phyloP scores from a whole-genome alignment of 495 filamentous ascomycete genomes.

The Penicillium subrubescens region DNA sequence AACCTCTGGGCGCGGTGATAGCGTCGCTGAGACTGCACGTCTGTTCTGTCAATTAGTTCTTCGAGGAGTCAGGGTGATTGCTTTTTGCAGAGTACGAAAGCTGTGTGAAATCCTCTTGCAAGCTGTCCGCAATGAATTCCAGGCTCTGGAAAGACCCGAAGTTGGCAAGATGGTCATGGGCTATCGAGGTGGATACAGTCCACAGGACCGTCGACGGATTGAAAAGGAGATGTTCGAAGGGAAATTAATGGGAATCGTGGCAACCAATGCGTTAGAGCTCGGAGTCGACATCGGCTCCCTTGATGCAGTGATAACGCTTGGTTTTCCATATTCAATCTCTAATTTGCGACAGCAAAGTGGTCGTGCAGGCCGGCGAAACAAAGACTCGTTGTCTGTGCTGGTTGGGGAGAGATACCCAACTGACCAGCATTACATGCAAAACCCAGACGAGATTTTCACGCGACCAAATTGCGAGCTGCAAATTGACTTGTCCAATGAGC shows the following conservation, averaged over 20 bases:
- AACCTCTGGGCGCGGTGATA: slow-evolving; percentile 80
- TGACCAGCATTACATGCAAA: slow-evolving; percentile 96
- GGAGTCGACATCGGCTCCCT: slow-evolving; percentile 95
- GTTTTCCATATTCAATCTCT: slow-evolving; percentile 93
- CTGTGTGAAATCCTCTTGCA: slow-evolving; percentile 84
- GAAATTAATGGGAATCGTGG: slow-evolving; percentile 88
- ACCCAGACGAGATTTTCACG: slow-evolving; percentile 95
- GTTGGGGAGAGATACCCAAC: slow-evolving; percentile 91
- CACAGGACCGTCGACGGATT: slow-evolving; percentile 87
- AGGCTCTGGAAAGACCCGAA: slow-evolving; percentile 69
- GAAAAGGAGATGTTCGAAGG: slow-evolving; percentile 98
- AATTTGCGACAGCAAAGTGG: slow-evolving; percentile 95
- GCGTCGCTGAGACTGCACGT: slow-evolving; percentile 78
- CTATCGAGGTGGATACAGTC: slow-evolving; percentile 93
- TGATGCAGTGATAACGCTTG: slow-evolving; percentile 90
- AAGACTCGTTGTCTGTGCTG: slow-evolving; percentile 88
- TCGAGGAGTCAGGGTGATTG: slow-evolving; percentile 88
- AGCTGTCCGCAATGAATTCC: slow-evolving; percentile 77
- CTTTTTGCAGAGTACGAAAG: slow-evolving; percentile 85
- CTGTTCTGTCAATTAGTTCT: slow-evolving; percentile 90
- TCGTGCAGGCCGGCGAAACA: slow-evolving; percentile 88
- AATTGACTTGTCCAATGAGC: slow-evolving; percentile 86
- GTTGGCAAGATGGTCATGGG: slow-evolving; percentile 84
- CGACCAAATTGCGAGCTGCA: slow-evolving; percentile 86
- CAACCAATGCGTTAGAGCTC: slow-evolving; percentile 89